These are phyloP conservation scores for Syzygium oleosum DNA, from an alignment of 345 rosid genomes.

Conservation along the genomic window DNA sequence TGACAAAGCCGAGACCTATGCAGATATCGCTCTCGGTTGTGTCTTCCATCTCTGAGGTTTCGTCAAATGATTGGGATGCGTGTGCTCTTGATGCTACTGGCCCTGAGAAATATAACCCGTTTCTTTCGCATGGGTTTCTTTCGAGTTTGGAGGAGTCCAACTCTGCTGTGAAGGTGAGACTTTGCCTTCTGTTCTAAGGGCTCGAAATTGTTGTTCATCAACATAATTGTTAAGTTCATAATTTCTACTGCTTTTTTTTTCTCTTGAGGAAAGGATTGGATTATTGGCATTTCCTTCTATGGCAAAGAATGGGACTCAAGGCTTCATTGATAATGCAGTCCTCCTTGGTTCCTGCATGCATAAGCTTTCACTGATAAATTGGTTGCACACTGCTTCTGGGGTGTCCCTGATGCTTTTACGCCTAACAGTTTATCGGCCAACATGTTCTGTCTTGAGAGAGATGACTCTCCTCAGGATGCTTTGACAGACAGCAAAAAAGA, in stretches of 20 bases:
- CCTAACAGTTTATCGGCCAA: background rate
- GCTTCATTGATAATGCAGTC: background rate
- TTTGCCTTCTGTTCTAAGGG: background rate
- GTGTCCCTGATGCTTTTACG: background rate
- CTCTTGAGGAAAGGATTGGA: background rate
- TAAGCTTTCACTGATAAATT: background rate
- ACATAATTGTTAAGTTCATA: background rate
- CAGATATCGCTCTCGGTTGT: slow-evolving; percentile 48
- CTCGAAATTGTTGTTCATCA: background rate
- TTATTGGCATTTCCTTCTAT: background rate
- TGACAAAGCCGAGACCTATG: slow-evolving; percentile 10
- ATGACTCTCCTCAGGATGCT: background rate
- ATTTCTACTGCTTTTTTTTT: background rate
- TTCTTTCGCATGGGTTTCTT: slow-evolving; percentile 71
- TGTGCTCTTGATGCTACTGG: slow-evolving; percentile 71
- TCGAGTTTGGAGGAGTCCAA: slow-evolving; percentile 77
- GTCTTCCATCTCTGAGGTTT: slow-evolving; percentile 67
- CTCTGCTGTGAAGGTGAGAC: slow-evolving; percentile 58
- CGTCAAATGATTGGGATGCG: slow-evolving; percentile 66
- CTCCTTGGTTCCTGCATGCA: background rate
- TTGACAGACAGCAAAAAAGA: background rate
- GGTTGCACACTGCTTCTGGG: background rate
- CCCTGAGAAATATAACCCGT: slow-evolving; percentile 64
- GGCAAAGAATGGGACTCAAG: too few species aligned
- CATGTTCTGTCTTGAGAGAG: background rate